phyloP scores from a whole-genome alignment of 345 rosid genomes.

The Trapa bicornis region DNA sequence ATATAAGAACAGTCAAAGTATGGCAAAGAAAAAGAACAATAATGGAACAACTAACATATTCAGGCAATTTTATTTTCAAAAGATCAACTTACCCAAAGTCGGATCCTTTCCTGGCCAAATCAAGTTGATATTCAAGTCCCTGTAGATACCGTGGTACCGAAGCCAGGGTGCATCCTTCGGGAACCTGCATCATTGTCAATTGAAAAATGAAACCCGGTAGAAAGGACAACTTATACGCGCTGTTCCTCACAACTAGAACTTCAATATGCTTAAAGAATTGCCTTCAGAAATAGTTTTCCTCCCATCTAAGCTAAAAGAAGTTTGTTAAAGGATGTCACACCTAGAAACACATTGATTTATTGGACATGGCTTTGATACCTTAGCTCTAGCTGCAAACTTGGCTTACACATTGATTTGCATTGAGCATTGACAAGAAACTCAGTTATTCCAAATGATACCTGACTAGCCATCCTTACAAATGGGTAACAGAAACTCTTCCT shows the following conservation, averaged over 20 bases:
- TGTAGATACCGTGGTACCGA: constrained; percentile 57
- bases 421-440: neutral
- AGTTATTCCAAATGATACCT: neutral
- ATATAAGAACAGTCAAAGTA: neutral
- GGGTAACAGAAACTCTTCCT: neutral
- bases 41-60: neutral
- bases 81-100: constrained; percentile 22
- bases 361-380: neutral
- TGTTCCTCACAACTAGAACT: neutral
- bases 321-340: neutral
- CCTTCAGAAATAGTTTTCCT: neutral
- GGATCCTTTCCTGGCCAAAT: constrained; percentile 80
- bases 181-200: constrained; percentile 34
- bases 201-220: neutral
- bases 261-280: neutral
- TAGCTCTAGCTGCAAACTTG: neutral
- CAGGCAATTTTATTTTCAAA: neutral
- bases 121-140: constrained; percentile 45
- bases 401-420: neutral
- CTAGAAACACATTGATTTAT: neutral
- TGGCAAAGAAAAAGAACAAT: neutral
- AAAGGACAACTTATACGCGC: neutral
- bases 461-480: neutral
- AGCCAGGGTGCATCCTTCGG: constrained; percentile 80
- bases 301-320: neutral